phyloP scores from a whole-genome alignment of 345 rosid species.

The Bretschneidera sinensis region DNA sequence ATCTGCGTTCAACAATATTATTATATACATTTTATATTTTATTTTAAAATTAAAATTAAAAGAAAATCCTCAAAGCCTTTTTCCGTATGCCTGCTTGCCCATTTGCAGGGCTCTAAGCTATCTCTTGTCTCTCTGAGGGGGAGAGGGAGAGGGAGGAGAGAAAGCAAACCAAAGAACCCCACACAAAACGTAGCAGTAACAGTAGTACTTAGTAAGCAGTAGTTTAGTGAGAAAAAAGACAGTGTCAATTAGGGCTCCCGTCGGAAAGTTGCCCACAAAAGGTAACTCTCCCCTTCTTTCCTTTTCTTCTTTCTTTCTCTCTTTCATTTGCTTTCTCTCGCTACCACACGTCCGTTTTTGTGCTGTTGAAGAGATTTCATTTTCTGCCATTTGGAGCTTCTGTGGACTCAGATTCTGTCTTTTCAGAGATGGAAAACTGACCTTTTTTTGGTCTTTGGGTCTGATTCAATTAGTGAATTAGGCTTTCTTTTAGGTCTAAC shows the following conservation, averaged over 20 bases:
- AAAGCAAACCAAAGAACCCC: not conserved
- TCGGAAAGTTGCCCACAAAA: slow-evolving; percentile 34
- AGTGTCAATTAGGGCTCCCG: slow-evolving; percentile 14
- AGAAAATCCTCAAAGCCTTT: not conserved
- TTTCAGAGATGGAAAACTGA: not conserved
- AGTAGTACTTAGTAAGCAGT: slow-evolving; percentile 6
- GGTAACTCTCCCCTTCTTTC: slow-evolving; percentile 14
- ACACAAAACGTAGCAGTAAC: not conserved
- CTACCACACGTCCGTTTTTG: not conserved
- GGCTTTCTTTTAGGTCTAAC: not conserved
- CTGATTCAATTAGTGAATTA: not conserved
- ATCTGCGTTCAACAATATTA: slow-evolving; percentile 32
- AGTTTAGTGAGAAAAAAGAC: slow-evolving; percentile 12
- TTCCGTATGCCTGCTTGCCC: slow-evolving; percentile 7
- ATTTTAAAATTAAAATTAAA: slow-evolving; percentile 1
- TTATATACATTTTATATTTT: not conserved
- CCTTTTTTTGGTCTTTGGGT: not conserved
- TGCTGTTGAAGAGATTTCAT: not conserved
- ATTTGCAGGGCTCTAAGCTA: slow-evolving; percentile 21
- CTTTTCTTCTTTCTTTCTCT: slow-evolving; percentile 1
- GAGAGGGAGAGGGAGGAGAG: not conserved
- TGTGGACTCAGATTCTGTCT: slow-evolving; percentile 3
- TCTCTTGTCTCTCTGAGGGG: not conserved
- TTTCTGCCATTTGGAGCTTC: slow-evolving; percentile 2
- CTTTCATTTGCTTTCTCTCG: not conserved